Evolutionary conservation across 257 asterid genomes (phyloP).

Genomic region (Jacaranda mimosifolia): DNA sequence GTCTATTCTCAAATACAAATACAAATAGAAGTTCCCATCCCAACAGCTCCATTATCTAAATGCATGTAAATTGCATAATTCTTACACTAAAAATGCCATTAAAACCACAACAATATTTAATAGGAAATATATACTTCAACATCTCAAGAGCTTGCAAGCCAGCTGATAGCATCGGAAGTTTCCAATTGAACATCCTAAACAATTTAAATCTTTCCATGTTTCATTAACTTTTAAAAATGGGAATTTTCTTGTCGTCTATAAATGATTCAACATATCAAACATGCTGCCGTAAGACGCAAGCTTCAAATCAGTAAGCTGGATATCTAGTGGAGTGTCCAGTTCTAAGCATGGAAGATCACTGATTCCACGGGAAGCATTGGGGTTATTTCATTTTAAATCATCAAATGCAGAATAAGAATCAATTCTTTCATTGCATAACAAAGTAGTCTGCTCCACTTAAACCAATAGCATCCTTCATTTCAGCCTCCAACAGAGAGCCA

Average conservation of each 20-base stretch:
- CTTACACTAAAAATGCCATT: background rate
- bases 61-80: background rate
- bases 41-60: background rate
- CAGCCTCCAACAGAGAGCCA: no score
- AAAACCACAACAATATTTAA: conserved; percentile 3
- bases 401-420: no score
- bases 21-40: background rate
- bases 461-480: no score
- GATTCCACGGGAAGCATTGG: conserved; percentile 46
- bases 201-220: background rate
- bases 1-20: background rate
- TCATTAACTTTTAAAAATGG: background rate
- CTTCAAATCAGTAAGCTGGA: conserved; percentile 54
- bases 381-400: no score
- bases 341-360: conserved; percentile 68
- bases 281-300: conserved; percentile 68
- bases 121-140: background rate
- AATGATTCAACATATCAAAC: conserved; percentile 44
- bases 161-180: no score
- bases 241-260: conserved; percentile 22
- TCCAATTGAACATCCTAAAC: background rate
- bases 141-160: no score
- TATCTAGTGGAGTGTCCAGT: conserved; percentile 75
- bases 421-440: no score
- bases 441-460: no score